Evolutionary conservation across 192 early-diverging fungal genomes (phyloP).

Genomic region (Coemansia sp.): DNA sequence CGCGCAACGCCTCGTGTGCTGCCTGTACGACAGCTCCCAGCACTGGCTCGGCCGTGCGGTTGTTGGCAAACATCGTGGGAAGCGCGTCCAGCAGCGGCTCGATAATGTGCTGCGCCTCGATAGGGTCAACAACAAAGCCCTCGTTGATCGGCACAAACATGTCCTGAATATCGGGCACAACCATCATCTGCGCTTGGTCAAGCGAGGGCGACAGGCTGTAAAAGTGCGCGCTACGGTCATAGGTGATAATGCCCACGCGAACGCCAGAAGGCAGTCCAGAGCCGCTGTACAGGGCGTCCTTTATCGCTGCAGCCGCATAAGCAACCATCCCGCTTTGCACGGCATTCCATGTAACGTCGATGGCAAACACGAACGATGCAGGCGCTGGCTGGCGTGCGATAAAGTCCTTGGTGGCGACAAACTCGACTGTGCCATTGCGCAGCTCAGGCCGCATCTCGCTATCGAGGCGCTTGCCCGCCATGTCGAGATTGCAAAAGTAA

Average conservation of each 20-base stretch:
- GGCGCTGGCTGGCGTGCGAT: slow-evolving; percentile 64
- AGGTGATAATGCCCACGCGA: slow-evolving; percentile 87
- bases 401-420: slow-evolving; percentile 75
- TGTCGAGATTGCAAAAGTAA: slow-evolving; percentile 94
- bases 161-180: slow-evolving; percentile 88
- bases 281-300: slow-evolving; percentile 66
- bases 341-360: slow-evolving; percentile 91
- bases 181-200: slow-evolving; percentile 93
- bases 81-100: slow-evolving; percentile 79
- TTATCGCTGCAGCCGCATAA: slow-evolving; percentile 65
- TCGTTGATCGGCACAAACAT: slow-evolving; percentile 93
- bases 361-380: slow-evolving; percentile 83
- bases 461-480: slow-evolving; percentile 87
- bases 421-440: slow-evolving; percentile 86
- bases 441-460: slow-evolving; percentile 85
- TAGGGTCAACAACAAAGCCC: slow-evolving; percentile 88
- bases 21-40: slow-evolving; percentile 83
- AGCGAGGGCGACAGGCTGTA: slow-evolving; percentile 84
- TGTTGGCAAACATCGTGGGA: slow-evolving; percentile 81
- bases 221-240: slow-evolving; percentile 89
- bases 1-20: slow-evolving; percentile 69
- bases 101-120: slow-evolving; percentile 76
- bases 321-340: slow-evolving; percentile 83
- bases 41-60: slow-evolving; percentile 69
- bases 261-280: slow-evolving; percentile 56